Evolutionary conservation across 805 yeast genomes (phyloP).

Genomic region (Yamadazyma takamatsuzukensis): DNA sequence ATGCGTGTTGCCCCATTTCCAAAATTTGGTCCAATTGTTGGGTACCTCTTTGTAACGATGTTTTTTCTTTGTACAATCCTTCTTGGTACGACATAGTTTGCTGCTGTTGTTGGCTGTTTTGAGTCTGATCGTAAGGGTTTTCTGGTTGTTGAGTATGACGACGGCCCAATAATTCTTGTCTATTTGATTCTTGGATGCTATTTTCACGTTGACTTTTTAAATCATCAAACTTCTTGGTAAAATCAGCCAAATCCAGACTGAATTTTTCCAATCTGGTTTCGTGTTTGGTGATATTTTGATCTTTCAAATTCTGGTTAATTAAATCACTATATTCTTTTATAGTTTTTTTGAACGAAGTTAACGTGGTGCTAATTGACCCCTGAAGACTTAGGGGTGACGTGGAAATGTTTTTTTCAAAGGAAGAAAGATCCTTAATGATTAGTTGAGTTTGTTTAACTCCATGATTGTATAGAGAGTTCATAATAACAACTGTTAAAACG

Average conservation of each 20-base stretch:
- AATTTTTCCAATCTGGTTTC: slow-evolving; percentile 54
- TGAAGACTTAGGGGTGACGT: slow-evolving; percentile 73
- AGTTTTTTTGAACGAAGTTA: slow-evolving; percentile 72
- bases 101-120: slow-evolving; percentile 22
- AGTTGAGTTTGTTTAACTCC: slow-evolving; percentile 82
- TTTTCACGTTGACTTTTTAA: slow-evolving; percentile 57
- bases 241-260: slow-evolving; percentile 43
- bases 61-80: slow-evolving; percentile 68
- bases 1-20: slow-evolving; percentile 83
- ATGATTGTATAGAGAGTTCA: slow-evolving; percentile 86
- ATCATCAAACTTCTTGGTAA: slow-evolving; percentile 48
- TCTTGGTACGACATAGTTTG: slow-evolving; percentile 43
- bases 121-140: slow-evolving; percentile 45
- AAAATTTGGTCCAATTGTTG: slow-evolving; percentile 84
- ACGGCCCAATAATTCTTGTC: slow-evolving; percentile 55
- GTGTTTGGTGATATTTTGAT: slow-evolving; percentile 52
- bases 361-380: slow-evolving; percentile 75
- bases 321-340: slow-evolving; percentile 63
- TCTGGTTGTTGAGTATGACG: slow-evolving; percentile 35
- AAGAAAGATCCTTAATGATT: slow-evolving; percentile 62
- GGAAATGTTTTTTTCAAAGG: slow-evolving; percentile 61
- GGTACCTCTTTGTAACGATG: slow-evolving; percentile 62
- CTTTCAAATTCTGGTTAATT: slow-evolving; percentile 54
- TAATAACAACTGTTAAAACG: no score
- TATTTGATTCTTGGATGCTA: slow-evolving; percentile 41